phyloP scores from a whole-genome alignment of 2,329 filamentous ascomycete genomes.

The Claviceps maximensis region DNA sequence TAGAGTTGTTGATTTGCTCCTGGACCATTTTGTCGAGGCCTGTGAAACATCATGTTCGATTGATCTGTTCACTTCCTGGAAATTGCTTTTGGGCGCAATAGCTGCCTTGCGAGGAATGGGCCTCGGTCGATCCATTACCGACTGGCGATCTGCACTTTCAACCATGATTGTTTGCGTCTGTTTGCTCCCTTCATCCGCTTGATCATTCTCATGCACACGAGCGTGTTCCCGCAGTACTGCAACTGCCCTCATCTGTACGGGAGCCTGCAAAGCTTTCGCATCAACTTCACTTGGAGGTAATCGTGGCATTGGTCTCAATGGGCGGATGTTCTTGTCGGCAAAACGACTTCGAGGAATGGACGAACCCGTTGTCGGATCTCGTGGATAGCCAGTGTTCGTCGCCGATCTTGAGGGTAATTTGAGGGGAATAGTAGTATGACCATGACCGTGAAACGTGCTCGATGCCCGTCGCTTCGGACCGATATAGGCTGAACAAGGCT shows the following conservation, averaged over 20 bases:
- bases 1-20: not conserved
- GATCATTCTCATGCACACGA: conserved; percentile 22
- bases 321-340: conserved; percentile 18
- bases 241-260: conserved; percentile 30
- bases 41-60: not conserved
- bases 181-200: conserved; percentile 12
- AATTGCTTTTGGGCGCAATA: not conserved
- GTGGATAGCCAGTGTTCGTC: not conserved
- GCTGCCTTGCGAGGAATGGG: conserved; percentile 37
- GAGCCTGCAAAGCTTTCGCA: conserved; percentile 17
- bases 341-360: conserved; percentile 19
- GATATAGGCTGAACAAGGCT: not conserved
- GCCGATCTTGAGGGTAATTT: not conserved
- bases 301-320: conserved; percentile 16
- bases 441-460: not conserved
- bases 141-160: conserved; percentile 27
- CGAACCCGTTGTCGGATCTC: conserved; percentile 6
- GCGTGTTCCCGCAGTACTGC: conserved; percentile 37
- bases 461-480: not conserved
- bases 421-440: not conserved
- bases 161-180: conserved; percentile 37
- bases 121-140: conserved; percentile 40
- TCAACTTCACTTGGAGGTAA: conserved; percentile 10
- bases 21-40: not conserved
- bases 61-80: not conserved